phyloP scores from a whole-genome alignment of 371 early-diverging fungal genomes.

The Circinella umbellata region DNA sequence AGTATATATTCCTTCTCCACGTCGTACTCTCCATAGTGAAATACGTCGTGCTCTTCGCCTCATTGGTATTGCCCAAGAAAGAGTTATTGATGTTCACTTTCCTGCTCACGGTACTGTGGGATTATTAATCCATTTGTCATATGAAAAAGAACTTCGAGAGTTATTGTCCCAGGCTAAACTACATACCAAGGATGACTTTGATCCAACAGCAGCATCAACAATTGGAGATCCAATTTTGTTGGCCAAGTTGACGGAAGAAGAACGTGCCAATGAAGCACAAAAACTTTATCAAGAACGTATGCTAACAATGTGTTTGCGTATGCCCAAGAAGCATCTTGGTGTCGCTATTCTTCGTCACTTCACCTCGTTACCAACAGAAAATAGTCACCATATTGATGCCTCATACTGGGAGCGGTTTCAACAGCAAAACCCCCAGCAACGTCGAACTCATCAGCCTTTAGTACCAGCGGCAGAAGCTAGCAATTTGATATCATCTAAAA shows the following conservation, averaged over 20 bases:
- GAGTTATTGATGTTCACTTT: conserved; percentile 19
- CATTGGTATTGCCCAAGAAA: not conserved
- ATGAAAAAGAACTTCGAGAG: not conserved
- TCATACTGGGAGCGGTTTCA: not conserved
- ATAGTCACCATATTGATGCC: not conserved
- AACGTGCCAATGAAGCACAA: not conserved
- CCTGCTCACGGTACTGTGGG: conserved; percentile 10
- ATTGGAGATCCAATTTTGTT: not conserved
- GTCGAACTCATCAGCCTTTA: not conserved
- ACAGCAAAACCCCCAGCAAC: not conserved
- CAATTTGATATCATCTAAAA: too few relatives aligned
- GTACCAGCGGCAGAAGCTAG: too few relatives aligned
- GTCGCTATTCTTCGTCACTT: conserved; percentile 4
- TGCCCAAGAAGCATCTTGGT: not conserved
- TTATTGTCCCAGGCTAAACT: not conserved
- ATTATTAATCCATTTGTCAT: conserved; percentile 4
- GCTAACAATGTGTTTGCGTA: not conserved
- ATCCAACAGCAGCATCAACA: not conserved
- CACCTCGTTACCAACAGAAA: too few relatives aligned
- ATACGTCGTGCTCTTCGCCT: not conserved
- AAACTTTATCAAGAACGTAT: conserved; percentile 1
- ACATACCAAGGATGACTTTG: not conserved
- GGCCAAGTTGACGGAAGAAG: not conserved
- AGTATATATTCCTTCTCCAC: conserved; percentile 3
- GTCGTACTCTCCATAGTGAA: conserved; percentile 4